A percentile compares a stretch with the other conserved stretches of the same genome.
These are phyloP conservation scores for Claviceps cyperi DNA, from an alignment of 2,329 filamentous ascomycete species.

Conservation along the genomic window DNA sequence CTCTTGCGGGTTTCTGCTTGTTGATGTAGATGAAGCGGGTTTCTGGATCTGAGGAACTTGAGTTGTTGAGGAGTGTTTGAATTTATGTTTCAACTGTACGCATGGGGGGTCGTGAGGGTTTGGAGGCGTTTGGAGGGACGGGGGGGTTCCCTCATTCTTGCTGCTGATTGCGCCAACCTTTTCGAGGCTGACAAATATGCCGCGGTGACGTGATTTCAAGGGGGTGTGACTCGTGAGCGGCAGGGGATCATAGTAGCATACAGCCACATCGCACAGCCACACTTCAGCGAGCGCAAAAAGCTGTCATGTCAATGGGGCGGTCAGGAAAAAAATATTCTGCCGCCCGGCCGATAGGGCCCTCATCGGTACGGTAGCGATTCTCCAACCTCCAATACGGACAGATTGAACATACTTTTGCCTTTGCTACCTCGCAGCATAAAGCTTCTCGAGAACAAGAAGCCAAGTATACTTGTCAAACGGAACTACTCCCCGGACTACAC, in stretches of 20 bases:
- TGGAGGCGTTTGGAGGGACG: too few relatives aligned
- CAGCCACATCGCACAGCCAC: conserved; percentile 1
- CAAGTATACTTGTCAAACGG: too few relatives aligned
- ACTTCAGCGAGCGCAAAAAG: not conserved
- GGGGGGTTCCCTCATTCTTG: too few relatives aligned
- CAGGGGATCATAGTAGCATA: not conserved
- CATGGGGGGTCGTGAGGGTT: too few relatives aligned
- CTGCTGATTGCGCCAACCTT: too few relatives aligned
- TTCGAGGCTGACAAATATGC: not conserved
- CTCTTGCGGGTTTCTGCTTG: too few relatives aligned
- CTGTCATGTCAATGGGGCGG: conserved; percentile 3
- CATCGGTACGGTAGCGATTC: not conserved
- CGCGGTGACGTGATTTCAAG: conserved; percentile 5
- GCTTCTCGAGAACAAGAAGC: too few relatives aligned
- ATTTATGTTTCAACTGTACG: too few relatives aligned
- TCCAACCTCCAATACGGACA: not conserved
- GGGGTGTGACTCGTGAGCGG: not conserved
- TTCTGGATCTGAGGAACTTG: too few relatives aligned
- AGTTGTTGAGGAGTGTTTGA: too few relatives aligned
- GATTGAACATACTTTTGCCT: not conserved
- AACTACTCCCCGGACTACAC: too few relatives aligned
- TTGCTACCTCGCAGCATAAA: not conserved
- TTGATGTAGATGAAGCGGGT: too few relatives aligned
- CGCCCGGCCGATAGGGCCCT: not conserved
- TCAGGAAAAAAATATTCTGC: conserved; percentile 3